Evolutionary conservation across 352 stramenopile species (phyloP).

Genomic region (Globisporangium uncinulatum): DNA sequence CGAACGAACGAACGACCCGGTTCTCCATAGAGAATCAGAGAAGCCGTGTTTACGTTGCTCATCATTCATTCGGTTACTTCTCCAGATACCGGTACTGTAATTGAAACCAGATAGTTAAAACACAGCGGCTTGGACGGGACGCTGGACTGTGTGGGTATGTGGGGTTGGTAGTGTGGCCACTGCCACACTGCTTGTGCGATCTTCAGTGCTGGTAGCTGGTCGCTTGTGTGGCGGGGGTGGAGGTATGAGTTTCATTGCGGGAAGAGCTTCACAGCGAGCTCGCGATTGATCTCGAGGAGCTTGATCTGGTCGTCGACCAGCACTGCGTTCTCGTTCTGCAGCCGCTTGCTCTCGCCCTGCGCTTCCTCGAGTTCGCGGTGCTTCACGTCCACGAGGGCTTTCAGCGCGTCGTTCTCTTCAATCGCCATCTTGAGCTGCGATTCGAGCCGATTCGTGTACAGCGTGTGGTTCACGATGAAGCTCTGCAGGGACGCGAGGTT

Average conservation of each 20-base stretch:
- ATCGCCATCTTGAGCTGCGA: conserved; percentile 57
- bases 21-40: not conserved
- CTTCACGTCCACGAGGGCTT: conserved; percentile 40
- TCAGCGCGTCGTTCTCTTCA: conserved; percentile 60
- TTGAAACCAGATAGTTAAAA: not conserved
- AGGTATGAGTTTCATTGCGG: conserved; percentile 32
- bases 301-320: conserved; percentile 75
- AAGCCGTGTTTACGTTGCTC: not conserved
- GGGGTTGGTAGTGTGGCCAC: not conserved
- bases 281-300: conserved; percentile 72
- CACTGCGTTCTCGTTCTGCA: conserved; percentile 66
- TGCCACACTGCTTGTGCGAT: not conserved
- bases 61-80: not conserved
- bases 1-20: conserved; percentile 1
- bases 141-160: not conserved
- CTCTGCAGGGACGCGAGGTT: conserved; percentile 61
- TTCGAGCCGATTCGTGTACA: conserved; percentile 75
- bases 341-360: conserved; percentile 44
- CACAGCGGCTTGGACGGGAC: not conserved
- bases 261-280: conserved; percentile 60
- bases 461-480: conserved; percentile 55
- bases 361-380: conserved; percentile 49
- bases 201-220: not conserved
- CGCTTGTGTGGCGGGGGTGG: not conserved
- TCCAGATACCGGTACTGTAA: not conserved